Percentiles rank a stretch among this genome's conserved stretches.
Evolutionary conservation across 768 basidiomycete species (phyloP).

Genomic region (Erythrobasidium yunnanense): DNA sequence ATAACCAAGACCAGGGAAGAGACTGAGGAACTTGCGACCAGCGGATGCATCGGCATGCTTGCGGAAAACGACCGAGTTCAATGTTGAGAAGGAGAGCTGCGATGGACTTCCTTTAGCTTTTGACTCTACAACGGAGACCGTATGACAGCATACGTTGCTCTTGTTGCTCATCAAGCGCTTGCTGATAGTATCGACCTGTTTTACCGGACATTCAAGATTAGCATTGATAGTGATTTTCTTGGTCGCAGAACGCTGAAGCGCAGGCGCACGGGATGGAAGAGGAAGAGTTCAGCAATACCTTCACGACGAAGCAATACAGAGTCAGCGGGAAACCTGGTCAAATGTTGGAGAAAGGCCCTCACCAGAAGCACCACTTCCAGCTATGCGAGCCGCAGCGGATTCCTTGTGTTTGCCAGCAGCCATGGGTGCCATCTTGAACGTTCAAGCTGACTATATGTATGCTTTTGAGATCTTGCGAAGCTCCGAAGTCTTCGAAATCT

Average conservation of each 20-base stretch:
- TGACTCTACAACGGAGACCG: slow-evolving; percentile 46
- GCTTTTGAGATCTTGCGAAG: too few relatives aligned
- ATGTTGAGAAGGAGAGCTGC: slow-evolving; percentile 44
- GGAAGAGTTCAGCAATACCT: slow-evolving; percentile 86
- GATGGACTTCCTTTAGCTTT: slow-evolving; percentile 39
- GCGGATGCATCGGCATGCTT: slow-evolving; percentile 63
- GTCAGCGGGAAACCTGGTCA: background rate
- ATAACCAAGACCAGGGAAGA: slow-evolving; percentile 97
- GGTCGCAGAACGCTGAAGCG: too few relatives aligned
- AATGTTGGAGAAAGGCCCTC: slow-evolving; percentile 37
- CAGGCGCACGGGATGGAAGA: slow-evolving; percentile 39
- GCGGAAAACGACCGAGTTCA: slow-evolving; percentile 75
- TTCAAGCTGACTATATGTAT: too few relatives aligned
- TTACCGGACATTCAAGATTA: too few relatives aligned
- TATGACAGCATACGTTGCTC: slow-evolving; percentile 39
- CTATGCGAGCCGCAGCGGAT: slow-evolving; percentile 74
- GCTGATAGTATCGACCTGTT: slow-evolving; percentile 80
- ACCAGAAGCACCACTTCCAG: slow-evolving; percentile 91
- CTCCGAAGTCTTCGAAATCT: too few relatives aligned
- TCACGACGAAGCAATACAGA: too few relatives aligned
- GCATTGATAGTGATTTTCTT: too few relatives aligned
- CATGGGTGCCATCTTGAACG: slow-evolving; percentile 22
- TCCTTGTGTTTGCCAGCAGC: slow-evolving; percentile 25
- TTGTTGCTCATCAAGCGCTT: slow-evolving; percentile 99
- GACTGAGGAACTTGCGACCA: slow-evolving; percentile 61